Conservation (phyloP, 2,329 filamentous ascomycete genomes). For the Emergomyces pasteurianus region DNA sequence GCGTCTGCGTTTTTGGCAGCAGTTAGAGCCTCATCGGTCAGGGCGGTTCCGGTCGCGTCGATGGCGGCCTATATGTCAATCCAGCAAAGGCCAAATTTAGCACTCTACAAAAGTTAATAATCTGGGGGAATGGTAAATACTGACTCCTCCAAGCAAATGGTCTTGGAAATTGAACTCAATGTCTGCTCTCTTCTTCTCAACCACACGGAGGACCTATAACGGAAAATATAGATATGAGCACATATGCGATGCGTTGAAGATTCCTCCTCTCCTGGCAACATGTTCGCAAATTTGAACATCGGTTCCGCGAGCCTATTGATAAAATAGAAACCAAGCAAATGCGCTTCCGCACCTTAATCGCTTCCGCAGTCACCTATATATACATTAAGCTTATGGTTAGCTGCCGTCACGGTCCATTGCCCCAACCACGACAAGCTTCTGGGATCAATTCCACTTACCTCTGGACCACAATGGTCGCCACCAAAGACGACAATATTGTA, state of each 20-base stretch:
- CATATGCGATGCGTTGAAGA: background rate
- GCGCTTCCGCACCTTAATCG: slow-evolving; percentile 53
- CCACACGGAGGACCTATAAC: slow-evolving; percentile 58
- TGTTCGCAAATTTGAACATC: background rate
- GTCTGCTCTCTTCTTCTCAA: slow-evolving; percentile 60
- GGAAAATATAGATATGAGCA: background rate
- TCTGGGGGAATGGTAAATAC: slow-evolving; percentile 28
- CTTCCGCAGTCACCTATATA: slow-evolving; percentile 65
- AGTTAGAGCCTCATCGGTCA: slow-evolving; percentile 71
- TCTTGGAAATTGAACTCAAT: slow-evolving; percentile 82
- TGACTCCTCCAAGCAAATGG: slow-evolving; percentile 81
- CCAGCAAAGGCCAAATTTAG: background rate
- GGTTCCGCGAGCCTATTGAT: background rate
- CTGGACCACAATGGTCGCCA: slow-evolving; percentile 76
- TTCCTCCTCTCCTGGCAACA: background rate
- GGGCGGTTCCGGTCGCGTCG: slow-evolving; percentile 61
- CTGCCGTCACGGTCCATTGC: background rate
- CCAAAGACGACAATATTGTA: slow-evolving; percentile 72
- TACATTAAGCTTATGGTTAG: background rate
- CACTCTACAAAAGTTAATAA: background rate
- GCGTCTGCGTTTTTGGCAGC: slow-evolving; percentile 80
- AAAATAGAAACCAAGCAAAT: background rate
- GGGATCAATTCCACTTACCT: slow-evolving; percentile 5
- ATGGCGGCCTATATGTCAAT: slow-evolving; percentile 60
- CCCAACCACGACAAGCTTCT: background rate